These are phyloP conservation scores for Hypomyces rosellus DNA, from an alignment of 2,329 filamentous ascomycete species.

Conservation along the genomic window DNA sequence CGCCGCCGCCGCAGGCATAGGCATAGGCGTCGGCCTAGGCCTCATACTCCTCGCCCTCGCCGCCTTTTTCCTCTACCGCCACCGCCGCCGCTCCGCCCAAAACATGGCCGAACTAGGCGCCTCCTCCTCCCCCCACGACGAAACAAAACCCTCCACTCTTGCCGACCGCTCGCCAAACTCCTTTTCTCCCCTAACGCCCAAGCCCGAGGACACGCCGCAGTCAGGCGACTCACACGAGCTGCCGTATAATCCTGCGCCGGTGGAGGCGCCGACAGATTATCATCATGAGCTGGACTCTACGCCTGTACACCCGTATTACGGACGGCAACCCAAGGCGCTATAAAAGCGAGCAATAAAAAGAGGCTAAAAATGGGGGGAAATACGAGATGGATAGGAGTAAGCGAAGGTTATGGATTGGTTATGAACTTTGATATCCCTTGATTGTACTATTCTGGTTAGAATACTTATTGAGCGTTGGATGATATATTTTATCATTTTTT, in stretches of 20 bases:
- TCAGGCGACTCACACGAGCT: slow-evolving; percentile 5
- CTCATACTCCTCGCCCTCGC: slow-evolving; percentile 18
- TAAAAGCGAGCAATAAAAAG: too few relatives aligned
- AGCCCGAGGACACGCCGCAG: too few relatives aligned
- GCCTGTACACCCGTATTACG: too few relatives aligned
- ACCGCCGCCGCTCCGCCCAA: slow-evolving; percentile 7
- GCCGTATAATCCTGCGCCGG: slow-evolving; percentile 3
- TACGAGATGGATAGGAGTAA: too few relatives aligned
- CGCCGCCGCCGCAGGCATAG: slow-evolving; percentile 25
- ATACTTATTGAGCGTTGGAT: too few relatives aligned
- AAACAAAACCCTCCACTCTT: not conserved
- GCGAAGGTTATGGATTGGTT: too few relatives aligned
- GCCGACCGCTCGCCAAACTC: not conserved
- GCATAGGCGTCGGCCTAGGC: slow-evolving; percentile 22
- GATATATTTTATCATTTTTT: too few relatives aligned
- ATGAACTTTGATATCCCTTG: too few relatives aligned
- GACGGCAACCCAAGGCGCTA: too few relatives aligned
- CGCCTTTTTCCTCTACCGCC: slow-evolving; percentile 24
- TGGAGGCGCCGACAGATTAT: not conserved
- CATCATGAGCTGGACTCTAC: too few relatives aligned
- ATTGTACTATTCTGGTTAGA: too few relatives aligned
- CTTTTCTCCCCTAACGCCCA: not conserved
- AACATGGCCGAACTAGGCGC: not conserved
- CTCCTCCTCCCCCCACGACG: not conserved
- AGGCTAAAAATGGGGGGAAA: too few relatives aligned